Evolutionary conservation across 805 yeast genomes (phyloP).

Genomic region (Candida verbasci): DNA sequence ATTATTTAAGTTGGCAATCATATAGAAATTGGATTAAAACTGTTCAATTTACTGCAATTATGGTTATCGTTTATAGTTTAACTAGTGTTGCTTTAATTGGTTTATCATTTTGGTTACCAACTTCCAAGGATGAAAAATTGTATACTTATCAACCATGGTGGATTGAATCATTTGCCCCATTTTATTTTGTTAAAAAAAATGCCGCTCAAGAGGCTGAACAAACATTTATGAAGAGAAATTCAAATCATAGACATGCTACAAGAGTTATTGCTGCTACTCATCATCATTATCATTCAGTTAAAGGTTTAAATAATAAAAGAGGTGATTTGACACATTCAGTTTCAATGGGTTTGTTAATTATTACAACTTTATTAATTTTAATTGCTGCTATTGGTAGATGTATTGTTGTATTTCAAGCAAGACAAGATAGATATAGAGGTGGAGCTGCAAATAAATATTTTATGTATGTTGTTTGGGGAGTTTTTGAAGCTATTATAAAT

Average conservation of each 20-base stretch:
- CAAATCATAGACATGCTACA: constrained; percentile 46
- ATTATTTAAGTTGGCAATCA: constrained; percentile 40
- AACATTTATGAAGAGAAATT: constrained; percentile 45
- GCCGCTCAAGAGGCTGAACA: constrained; percentile 48
- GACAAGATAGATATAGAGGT: constrained; percentile 12
- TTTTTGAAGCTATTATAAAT: constrained; percentile 55
- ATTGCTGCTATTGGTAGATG: constrained; percentile 48
- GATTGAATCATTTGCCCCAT: constrained; percentile 60
- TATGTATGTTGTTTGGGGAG: constrained; percentile 69
- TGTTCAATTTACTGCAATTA: constrained; percentile 25
- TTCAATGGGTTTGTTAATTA: constrained; percentile 44
- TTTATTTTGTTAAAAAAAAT: constrained; percentile 55
- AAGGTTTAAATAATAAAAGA: constrained; percentile 36
- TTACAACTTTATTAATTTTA: constrained; percentile 48
- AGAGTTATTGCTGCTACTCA: constrained; percentile 61
- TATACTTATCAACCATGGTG: constrained; percentile 74
- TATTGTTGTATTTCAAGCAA: constrained; percentile 18
- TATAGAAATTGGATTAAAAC: constrained; percentile 19
- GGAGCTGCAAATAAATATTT: constrained; percentile 45
- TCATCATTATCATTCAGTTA: constrained; percentile 32
- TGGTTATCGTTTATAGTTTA: constrained; percentile 43
- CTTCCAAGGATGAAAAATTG: constrained; percentile 43
- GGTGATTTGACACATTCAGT: constrained; percentile 47
- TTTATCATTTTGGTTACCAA: constrained; percentile 53
- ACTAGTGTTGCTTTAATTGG: constrained; percentile 47